Evolutionary conservation across 148 eudicot genomes (phyloP).

Genomic region (Vaccinium macrocarpon): DNA sequence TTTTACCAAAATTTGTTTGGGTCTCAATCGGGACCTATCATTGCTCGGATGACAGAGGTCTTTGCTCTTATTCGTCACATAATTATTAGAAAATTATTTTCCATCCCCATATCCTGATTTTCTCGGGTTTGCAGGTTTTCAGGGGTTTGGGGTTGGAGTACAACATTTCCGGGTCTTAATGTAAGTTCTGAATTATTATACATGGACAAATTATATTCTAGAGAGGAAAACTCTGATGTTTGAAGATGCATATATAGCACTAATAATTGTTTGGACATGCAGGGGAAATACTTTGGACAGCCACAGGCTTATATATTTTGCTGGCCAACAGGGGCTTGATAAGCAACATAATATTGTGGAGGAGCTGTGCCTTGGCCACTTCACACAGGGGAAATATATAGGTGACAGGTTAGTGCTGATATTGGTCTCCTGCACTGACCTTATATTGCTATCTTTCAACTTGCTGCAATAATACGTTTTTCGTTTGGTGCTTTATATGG

Average conservation of each 20-base stretch:
- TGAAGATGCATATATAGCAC: neutral
- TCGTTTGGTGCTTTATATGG: slow-evolving; percentile 3
- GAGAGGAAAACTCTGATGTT: neutral
- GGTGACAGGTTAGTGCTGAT: slow-evolving; percentile 62
- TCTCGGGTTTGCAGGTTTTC: slow-evolving; percentile 49
- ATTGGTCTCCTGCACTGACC: neutral
- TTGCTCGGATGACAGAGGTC: slow-evolving; percentile 70
- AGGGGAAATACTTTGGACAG: slow-evolving; percentile 90
- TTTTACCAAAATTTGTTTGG: slow-evolving; percentile 61
- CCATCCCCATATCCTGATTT: neutral
- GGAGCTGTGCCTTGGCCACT: slow-evolving; percentile 77
- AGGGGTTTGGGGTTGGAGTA: slow-evolving; percentile 71
- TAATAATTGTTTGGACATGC: slow-evolving; percentile 8
- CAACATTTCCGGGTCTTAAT: slow-evolving; percentile 69
- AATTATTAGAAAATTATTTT: neutral
- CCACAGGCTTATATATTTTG: slow-evolving; percentile 83
- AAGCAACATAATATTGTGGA: slow-evolving; percentile 83
- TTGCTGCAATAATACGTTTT: neutral
- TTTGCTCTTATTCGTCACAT: slow-evolving; percentile 12
- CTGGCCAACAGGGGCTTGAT: slow-evolving; percentile 71
- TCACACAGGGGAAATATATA: slow-evolving; percentile 74
- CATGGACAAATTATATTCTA: neutral
- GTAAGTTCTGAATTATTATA: slow-evolving; percentile 40
- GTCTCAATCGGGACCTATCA: slow-evolving; percentile 46
- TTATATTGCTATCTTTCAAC: neutral